A percentile compares a stretch with the other conserved stretches of the same genome.
phyloP scores from a whole-genome alignment of 106 monocot species.

The Dendrobium catenatum region DNA sequence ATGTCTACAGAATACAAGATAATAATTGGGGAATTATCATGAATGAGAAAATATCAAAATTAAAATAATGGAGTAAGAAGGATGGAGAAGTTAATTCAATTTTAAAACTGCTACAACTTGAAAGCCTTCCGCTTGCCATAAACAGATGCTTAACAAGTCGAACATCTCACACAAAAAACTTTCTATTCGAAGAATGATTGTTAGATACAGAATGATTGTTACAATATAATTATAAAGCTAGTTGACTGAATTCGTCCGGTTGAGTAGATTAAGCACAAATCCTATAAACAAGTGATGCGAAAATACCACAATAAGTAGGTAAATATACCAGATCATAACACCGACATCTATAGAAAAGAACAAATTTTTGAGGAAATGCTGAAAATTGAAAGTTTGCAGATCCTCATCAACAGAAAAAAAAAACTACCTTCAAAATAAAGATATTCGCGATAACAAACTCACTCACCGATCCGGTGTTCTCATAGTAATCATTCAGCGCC shows the following conservation, averaged over 20 bases:
- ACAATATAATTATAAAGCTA: neutral
- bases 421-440: neutral
- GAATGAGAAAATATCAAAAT: neutral
- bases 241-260: neutral
- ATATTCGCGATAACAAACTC: neutral
- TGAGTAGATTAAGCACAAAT: neutral
- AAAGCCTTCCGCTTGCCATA: neutral
- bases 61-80: neutral
- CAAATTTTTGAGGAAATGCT: neutral
- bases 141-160: neutral
- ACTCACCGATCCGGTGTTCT: slow-evolving; percentile 55
- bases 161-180: neutral
- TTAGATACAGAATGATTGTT: too few relatives aligned
- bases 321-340: neutral
- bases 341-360: neutral
- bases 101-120: neutral
- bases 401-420: too few relatives aligned
- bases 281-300: neutral
- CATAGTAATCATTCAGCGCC: slow-evolving; percentile 89
- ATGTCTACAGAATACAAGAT: neutral
- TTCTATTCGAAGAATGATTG: neutral
- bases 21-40: neutral
- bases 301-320: neutral
- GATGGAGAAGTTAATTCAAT: neutral
- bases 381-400: neutral